Conservation (phyloP, 257 asterid genomes). For the Nicotiana sylvestris region DNA sequence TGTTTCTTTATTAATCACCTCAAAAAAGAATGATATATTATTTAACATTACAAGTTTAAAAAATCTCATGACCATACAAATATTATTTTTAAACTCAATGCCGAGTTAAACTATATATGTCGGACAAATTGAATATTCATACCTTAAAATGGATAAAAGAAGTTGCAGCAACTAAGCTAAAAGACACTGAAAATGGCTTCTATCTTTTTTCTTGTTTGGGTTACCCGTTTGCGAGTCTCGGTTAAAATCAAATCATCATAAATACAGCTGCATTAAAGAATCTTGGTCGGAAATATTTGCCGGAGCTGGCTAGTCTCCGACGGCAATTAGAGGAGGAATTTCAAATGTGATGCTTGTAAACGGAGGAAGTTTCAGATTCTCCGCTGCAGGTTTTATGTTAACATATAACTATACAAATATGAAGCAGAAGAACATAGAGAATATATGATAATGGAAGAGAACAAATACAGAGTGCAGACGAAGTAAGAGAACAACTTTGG, state of each 20-base stretch:
- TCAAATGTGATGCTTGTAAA: slow-evolving; percentile 1
- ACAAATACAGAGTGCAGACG: slow-evolving; percentile 35
- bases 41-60: no score
- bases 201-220: neutral
- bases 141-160: neutral
- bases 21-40: no score
- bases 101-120: no score
- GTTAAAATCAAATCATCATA: neutral
- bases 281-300: neutral
- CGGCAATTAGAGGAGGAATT: neutral
- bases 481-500: slow-evolving; percentile 34
- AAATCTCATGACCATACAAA: no score
- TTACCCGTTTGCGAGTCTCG: neutral
- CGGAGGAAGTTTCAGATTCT: slow-evolving; percentile 21
- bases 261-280: neutral
- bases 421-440: neutral
- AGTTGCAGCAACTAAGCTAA: neutral
- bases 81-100: no score
- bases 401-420: neutral
- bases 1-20: no score
- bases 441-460: slow-evolving; percentile 15
- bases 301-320: slow-evolving; percentile 28
- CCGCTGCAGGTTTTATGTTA: slow-evolving; percentile 26
- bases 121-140: neutral
- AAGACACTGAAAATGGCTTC: neutral